Conservation (phyloP, 1,284 basidiomycete species). For the Cystobasidium sp. region DNA sequence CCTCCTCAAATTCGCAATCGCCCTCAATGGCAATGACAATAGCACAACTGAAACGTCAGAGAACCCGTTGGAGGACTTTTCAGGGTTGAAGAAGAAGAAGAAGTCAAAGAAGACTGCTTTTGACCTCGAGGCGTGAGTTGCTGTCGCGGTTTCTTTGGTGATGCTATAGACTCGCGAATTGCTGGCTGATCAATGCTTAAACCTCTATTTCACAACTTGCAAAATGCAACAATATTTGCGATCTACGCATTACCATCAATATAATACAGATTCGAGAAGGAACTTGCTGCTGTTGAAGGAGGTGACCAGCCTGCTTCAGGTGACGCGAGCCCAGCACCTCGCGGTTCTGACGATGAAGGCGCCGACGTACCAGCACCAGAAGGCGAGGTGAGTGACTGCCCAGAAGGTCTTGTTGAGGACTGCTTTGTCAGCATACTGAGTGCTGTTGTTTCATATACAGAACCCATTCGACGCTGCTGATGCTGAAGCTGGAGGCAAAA, state of each 20-base stretch:
- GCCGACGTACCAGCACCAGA: constrained; percentile 58
- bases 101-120: constrained; percentile 62
- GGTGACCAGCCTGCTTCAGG: constrained; percentile 41
- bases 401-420: not conserved
- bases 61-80: constrained; percentile 58
- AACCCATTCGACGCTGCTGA: constrained; percentile 60
- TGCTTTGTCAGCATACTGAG: not conserved
- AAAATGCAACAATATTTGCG: not conserved
- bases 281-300: constrained; percentile 65
- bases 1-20: constrained; percentile 24
- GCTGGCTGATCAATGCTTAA: not conserved
- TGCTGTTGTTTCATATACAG: not conserved
- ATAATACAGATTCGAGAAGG: constrained; percentile 69
- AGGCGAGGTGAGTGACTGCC: constrained; percentile 48
- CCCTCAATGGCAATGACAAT: not conserved
- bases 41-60: constrained; percentile 42
- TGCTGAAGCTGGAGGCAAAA: constrained; percentile 71
- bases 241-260: not conserved
- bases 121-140: constrained; percentile 65
- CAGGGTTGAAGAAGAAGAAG: constrained; percentile 62
- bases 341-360: constrained; percentile 43
- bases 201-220: not conserved
- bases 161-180: not conserved
- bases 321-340: constrained; percentile 30
- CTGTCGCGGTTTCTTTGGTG: not conserved